Conservation (phyloP, 148 eudicot genomes). For the Chenopodium formosanum region DNA sequence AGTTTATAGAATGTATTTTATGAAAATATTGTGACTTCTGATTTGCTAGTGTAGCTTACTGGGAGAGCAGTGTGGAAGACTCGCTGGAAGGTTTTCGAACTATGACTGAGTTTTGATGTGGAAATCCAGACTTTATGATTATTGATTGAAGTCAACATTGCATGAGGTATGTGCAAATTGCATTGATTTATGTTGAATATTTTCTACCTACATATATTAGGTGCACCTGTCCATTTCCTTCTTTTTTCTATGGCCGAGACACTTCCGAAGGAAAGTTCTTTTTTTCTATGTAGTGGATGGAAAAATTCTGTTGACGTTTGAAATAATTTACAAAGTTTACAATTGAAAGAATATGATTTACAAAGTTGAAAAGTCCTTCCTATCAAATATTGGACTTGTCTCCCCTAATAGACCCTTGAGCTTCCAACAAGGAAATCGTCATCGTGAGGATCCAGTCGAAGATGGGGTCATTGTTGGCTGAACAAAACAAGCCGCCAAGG, state of each 20-base stretch:
- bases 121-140: not conserved
- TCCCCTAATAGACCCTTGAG: not conserved
- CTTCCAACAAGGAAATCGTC: slow-evolving; percentile 19
- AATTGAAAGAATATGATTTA: slow-evolving; percentile 26
- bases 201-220: not conserved
- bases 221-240: slow-evolving; percentile 16
- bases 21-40: not conserved
- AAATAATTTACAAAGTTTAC: slow-evolving; percentile 9
- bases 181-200: not conserved
- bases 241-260: not conserved
- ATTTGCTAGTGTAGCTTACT: not conserved
- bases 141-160: slow-evolving; percentile 9
- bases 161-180: not conserved
- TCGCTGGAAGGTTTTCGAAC: not conserved
- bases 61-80: not conserved
- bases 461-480: slow-evolving; percentile 37
- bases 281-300: not conserved
- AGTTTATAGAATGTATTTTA: not conserved
- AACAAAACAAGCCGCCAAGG: slow-evolving; percentile 52
- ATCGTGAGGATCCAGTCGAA: slow-evolving; percentile 37
- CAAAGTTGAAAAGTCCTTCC: slow-evolving; percentile 23
- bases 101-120: not conserved
- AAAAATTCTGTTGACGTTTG: not conserved
- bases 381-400: not conserved
- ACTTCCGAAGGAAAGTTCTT: not conserved